These are phyloP conservation scores for Cytospora paraplurivora DNA, from an alignment of 2,329 filamentous ascomycete genomes.

Conservation along the genomic window DNA sequence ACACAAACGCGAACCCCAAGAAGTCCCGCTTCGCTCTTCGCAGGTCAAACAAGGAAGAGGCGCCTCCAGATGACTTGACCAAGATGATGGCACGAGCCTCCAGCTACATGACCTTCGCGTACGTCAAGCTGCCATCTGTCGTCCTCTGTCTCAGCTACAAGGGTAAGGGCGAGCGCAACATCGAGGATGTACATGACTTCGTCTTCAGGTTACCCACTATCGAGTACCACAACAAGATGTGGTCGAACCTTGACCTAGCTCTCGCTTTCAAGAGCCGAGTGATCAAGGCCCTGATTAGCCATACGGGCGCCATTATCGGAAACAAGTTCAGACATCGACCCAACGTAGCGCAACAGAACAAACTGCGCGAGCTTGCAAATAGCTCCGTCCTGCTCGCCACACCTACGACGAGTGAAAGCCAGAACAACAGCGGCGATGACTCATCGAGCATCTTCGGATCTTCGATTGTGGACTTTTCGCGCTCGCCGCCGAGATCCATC, in stretches of 20 bases:
- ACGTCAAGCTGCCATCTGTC: constrained; percentile 93
- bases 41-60: constrained; percentile 56
- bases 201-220: constrained; percentile 94
- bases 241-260: constrained; percentile 95
- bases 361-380: constrained; percentile 81
- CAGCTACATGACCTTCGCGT: constrained; percentile 95
- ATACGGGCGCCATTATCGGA: constrained; percentile 93
- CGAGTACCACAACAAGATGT: constrained; percentile 98
- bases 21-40: constrained; percentile 59
- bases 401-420: constrained; percentile 42
- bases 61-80: constrained; percentile 82
- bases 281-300: constrained; percentile 89
- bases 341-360: constrained; percentile 74
- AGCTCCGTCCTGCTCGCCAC: constrained; percentile 66
- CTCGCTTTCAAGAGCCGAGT: constrained; percentile 92
- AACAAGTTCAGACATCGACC: constrained; percentile 96
- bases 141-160: constrained; percentile 96
- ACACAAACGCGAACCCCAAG: constrained; percentile 36
- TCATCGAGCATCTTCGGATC: constrained; percentile 56
- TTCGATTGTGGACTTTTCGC: constrained; percentile 59
- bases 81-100: constrained; percentile 96
- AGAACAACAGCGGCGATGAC: constrained; percentile 56
- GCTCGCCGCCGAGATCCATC: constrained; percentile 58
- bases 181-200: constrained; percentile 96
- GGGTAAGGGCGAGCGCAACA: constrained; percentile 90